These are phyloP conservation scores for Trichoderma koningiopsis DNA, from an alignment of 2,329 filamentous ascomycete genomes.

Conservation along the genomic window DNA sequence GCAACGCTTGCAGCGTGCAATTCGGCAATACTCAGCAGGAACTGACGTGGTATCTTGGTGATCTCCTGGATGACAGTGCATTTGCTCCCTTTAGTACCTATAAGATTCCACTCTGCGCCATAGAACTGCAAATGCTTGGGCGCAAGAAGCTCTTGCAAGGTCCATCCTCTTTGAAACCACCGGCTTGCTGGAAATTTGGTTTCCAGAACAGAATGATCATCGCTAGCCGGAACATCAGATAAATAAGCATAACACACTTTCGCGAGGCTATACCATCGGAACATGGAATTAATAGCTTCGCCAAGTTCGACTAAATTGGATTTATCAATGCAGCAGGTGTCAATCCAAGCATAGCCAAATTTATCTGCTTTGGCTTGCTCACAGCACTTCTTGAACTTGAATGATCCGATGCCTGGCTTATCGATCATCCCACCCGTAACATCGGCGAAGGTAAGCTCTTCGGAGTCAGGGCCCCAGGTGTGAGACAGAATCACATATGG, in stretches of 20 bases:
- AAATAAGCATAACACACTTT: slow-evolving; percentile 28
- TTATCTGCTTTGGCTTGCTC: slow-evolving; percentile 28
- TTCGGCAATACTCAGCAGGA: slow-evolving; percentile 10
- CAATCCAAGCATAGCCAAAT: slow-evolving; percentile 29
- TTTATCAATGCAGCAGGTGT: slow-evolving; percentile 31
- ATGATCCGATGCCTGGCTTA: background rate
- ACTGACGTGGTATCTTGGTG: slow-evolving; percentile 34
- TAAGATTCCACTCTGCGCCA: slow-evolving; percentile 22
- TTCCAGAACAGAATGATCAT: background rate
- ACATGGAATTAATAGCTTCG: slow-evolving; percentile 31
- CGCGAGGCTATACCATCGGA: slow-evolving; percentile 26
- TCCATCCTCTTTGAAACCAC: slow-evolving; percentile 34
- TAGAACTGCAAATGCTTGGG: slow-evolving; percentile 31
- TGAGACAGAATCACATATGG: slow-evolving; percentile 39
- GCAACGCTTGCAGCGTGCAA: slow-evolving; percentile 29
- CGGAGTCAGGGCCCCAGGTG: slow-evolving; percentile 32
- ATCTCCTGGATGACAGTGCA: slow-evolving; percentile 32
- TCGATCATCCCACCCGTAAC: background rate
- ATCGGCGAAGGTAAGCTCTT: slow-evolving; percentile 9
- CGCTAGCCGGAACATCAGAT: slow-evolving; percentile 19
- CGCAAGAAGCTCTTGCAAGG: slow-evolving; percentile 35
- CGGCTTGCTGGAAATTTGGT: slow-evolving; percentile 27
- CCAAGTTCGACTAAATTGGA: slow-evolving; percentile 26
- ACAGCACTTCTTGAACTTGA: slow-evolving; percentile 12
- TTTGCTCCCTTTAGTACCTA: slow-evolving; percentile 23